Conservation (phyloP, 1,284 basidiomycete genomes). For the Wolfiporia cocos region DNA sequence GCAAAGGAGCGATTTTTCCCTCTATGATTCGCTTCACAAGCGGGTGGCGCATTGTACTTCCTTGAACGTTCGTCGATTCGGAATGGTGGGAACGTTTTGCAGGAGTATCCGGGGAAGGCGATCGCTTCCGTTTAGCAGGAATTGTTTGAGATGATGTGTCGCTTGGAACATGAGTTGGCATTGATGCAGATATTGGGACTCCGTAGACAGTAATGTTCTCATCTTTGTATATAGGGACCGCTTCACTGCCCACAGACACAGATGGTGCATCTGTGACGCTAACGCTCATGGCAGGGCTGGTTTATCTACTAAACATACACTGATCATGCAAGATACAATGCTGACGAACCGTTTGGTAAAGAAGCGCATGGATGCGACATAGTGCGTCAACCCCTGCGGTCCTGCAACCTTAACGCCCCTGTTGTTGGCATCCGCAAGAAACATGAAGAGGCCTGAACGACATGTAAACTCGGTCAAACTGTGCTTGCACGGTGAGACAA, state of each 20-base stretch:
- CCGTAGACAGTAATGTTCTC: slow-evolving; percentile 59
- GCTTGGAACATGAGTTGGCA: neutral
- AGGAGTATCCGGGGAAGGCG: slow-evolving; percentile 15
- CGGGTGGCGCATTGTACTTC: no score
- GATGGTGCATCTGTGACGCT: slow-evolving; percentile 40
- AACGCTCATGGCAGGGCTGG: slow-evolving; percentile 44
- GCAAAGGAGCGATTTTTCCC: slow-evolving; percentile 34
- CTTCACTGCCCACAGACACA: slow-evolving; percentile 15
- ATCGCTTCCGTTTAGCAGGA: slow-evolving; percentile 26
- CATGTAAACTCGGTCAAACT: no score
- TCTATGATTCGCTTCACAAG: no score
- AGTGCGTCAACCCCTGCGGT: slow-evolving; percentile 67
- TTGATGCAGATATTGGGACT: slow-evolving; percentile 42
- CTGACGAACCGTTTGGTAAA: slow-evolving; percentile 56
- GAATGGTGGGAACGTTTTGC: no score
- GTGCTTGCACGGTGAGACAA: no score
- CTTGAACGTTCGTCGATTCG: no score
- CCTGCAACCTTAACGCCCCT: slow-evolving; percentile 59
- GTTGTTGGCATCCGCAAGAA: slow-evolving; percentile 68
- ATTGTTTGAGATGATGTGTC: neutral
- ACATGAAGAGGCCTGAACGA: slow-evolving; percentile 76
- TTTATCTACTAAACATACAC: no score
- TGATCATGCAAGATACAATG: neutral
- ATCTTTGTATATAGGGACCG: slow-evolving; percentile 50
- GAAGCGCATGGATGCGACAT: slow-evolving; percentile 63